Conservation (phyloP, 2,329 filamentous ascomycete species). For the Aspergillus eucalypticola region DNA sequence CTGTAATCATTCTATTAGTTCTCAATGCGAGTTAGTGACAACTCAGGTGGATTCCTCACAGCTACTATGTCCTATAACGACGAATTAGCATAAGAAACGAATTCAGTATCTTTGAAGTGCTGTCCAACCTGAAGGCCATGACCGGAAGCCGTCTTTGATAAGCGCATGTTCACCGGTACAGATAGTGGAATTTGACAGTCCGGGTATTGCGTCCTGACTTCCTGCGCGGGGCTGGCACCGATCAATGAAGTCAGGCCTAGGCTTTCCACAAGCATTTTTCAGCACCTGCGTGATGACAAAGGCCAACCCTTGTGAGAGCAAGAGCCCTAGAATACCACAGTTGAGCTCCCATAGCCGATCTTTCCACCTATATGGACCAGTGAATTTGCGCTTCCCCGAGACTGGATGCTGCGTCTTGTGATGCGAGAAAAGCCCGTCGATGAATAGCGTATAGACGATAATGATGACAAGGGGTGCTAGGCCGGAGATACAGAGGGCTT, state of each 20-base stretch:
- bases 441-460: constrained; percentile 56
- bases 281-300: constrained; percentile 60
- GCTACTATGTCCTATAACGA: constrained; percentile 24
- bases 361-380: constrained; percentile 53
- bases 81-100: constrained; percentile 19
- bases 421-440: constrained; percentile 61
- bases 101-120: neutral
- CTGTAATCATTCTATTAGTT: constrained; percentile 34
- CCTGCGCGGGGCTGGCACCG: constrained; percentile 49
- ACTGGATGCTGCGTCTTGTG: constrained; percentile 37
- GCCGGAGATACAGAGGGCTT: constrained; percentile 53
- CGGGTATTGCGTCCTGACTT: constrained; percentile 38
- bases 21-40: neutral
- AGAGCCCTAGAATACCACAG: constrained; percentile 59
- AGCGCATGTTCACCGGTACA: constrained; percentile 54
- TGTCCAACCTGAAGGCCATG: constrained; percentile 55
- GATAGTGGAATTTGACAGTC: constrained; percentile 50
- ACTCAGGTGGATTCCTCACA: constrained; percentile 10
- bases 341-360: constrained; percentile 64
- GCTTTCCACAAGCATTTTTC: constrained; percentile 62
- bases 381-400: constrained; percentile 41
- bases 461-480: constrained; percentile 55
- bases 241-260: constrained; percentile 60
- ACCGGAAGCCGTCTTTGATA: constrained; percentile 61
- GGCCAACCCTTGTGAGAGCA: constrained; percentile 55